Evolutionary conservation across 768 basidiomycete species (phyloP).

Genomic region (Leucogyrophana mollusca): DNA sequence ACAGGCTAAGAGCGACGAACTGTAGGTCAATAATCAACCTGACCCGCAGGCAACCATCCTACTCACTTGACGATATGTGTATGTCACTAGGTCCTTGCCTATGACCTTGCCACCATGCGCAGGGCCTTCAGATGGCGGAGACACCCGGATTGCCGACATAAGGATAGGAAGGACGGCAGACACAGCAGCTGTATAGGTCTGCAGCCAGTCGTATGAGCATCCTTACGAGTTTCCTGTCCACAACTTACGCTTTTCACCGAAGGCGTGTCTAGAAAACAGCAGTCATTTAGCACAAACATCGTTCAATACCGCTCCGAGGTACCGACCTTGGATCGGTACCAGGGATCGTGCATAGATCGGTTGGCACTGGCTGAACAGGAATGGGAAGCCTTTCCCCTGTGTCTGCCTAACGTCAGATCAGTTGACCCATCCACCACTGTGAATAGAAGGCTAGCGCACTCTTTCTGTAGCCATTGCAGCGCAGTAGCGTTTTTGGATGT

Average conservation of each 20-base stretch:
- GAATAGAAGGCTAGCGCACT: too few relatives aligned
- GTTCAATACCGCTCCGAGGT: not conserved
- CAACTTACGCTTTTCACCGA: conserved; percentile 77
- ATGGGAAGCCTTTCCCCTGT: conserved; percentile 80
- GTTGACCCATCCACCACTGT: too few relatives aligned
- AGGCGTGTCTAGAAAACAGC: conserved; percentile 61
- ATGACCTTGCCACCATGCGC: conserved; percentile 72
- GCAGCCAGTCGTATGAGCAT: not conserved
- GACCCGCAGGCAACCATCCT: not conserved
- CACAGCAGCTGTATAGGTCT: conserved; percentile 87
- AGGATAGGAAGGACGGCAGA: conserved; percentile 80
- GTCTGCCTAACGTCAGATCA: conserved; percentile 59
- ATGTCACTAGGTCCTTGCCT: conserved; percentile 72
- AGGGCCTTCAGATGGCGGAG: conserved; percentile 69
- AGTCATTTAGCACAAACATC: not conserved
- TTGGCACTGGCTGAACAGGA: conserved; percentile 91
- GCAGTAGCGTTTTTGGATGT: conserved; percentile 78
- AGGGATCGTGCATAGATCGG: conserved; percentile 86
- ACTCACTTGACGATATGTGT: conserved; percentile 74
- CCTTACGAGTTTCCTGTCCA: not conserved
- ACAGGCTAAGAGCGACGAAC: conserved; percentile 62
- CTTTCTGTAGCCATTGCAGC: conserved; percentile 84
- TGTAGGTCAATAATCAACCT: not conserved
- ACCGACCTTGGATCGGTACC: conserved; percentile 72
- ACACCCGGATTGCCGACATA: conserved; percentile 78